Base-by-base conservation (phyloP, 306 rosid species). In the Amphicarpaea edgeworthii region DNA sequence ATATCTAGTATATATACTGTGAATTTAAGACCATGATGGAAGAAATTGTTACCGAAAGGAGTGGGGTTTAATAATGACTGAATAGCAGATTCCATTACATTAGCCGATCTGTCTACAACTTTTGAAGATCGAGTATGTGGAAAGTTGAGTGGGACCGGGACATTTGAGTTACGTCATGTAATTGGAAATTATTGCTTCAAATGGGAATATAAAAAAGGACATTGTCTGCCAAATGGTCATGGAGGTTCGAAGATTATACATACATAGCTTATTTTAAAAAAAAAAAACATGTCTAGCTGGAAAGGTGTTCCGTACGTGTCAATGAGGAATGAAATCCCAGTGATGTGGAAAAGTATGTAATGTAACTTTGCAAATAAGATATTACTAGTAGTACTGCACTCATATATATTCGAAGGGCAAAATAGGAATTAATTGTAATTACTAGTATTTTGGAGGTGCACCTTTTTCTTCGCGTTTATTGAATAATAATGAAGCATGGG, bases 111-210 rank as follows among this genome's bases (percentile, higher is more conserved):
- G 78, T 77, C 70, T 79, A 16, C 28, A 72, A 72, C 81, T 69
- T 78, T 45, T 37, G 75, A 43, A 20, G 42, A 19, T 63, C 37
- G 69, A n/a, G n/a, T n/a, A n/a, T 51, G 74, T 51, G 49, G 46
- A 77, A 77, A 77, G 70, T 60, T 65, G 32, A 10, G 81, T 69
- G 84, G 85, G 81, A 3, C 77, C 71, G 85, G 81, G 5, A 75
- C 71, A 72, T 34, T 72, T 65, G 32, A 63, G 71, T 54, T 19
- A 61, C 71, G 69, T 66, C 84, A 80, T 70, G 79, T 65, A 76
- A 78, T 10, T 60, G 77, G 50, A 79, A 79, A 86, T 80, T 86
- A 82, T 79, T 84, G 81, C 55, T 77, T 72, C 66, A 50, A 78
- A 78, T 78, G 86, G 59, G 74, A 75, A 75, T 42, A 59, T 73